phyloP scores from a whole-genome alignment of 495 filamentous ascomycete species.

The Xylaria telfairii region DNA sequence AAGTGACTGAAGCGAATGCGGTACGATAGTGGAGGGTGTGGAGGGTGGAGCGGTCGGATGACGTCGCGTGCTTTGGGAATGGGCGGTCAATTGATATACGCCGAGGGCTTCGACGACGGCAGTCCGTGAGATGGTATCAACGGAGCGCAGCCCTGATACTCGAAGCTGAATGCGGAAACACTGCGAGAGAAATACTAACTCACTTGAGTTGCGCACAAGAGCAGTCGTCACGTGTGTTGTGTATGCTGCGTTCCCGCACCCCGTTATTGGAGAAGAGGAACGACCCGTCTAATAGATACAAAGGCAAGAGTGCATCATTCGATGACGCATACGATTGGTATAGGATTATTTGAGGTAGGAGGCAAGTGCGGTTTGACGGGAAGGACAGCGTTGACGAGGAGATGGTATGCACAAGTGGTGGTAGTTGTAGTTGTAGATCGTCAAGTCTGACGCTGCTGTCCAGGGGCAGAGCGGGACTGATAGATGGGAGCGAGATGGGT shows the following conservation, averaged over 20 bases:
- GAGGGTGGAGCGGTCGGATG: constrained; percentile 21
- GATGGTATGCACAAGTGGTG: constrained; percentile 4
- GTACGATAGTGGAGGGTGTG: constrained; percentile 14
- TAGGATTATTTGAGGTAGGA: neutral
- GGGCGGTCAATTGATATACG: constrained; percentile 14
- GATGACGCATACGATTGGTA: neutral
- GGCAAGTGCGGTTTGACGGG: neutral
- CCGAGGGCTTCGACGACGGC: neutral
- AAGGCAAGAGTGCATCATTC: neutral
- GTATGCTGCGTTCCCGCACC: neutral
- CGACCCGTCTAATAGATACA: neutral
- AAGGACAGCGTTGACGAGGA: neutral
- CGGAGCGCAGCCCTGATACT: neutral
- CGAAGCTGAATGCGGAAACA: neutral
- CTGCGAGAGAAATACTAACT: neutral
- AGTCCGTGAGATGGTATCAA: neutral
- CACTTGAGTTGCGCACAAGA: constrained; percentile 1
- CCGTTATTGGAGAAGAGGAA: neutral
- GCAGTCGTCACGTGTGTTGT: neutral
- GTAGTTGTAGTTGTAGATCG: constrained; percentile 18
- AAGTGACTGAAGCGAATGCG: constrained; percentile 10
- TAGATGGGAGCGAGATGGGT: neutral
- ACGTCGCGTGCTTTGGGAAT: constrained; percentile 25
- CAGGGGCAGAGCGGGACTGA: constrained; percentile 2
- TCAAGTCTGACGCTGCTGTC: neutral